These are phyloP conservation scores for Draba incana DNA, from an alignment of 345 rosid species.

Conservation along the genomic window DNA sequence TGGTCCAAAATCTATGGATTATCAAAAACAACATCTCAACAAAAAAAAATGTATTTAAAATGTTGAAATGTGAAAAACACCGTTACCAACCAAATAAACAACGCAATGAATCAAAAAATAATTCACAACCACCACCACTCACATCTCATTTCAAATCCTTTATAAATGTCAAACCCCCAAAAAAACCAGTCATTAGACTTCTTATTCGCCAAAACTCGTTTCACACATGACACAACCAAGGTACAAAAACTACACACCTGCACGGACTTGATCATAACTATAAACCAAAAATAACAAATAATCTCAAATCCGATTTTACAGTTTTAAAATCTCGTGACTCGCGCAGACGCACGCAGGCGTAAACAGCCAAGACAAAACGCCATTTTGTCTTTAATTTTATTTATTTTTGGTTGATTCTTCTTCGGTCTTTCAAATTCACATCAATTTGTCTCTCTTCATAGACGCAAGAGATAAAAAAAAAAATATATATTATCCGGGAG, in stretches of 20 bases:
- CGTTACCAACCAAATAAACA: too few relatives aligned
- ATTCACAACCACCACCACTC: slow-evolving; percentile 12
- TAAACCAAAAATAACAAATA: neutral
- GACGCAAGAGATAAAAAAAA: neutral
- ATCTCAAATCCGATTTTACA: slow-evolving; percentile 22
- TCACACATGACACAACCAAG: neutral
- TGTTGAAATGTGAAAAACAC: too few relatives aligned
- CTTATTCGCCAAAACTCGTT: slow-evolving; percentile 11
- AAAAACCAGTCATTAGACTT: neutral
- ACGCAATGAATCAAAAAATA: neutral
- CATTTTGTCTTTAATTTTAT: neutral
- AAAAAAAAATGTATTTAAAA: too few relatives aligned
- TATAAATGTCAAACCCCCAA: neutral
- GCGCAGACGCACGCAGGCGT: neutral
- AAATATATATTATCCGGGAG: neutral
- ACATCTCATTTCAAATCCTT: slow-evolving; percentile 1
- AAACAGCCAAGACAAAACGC: slow-evolving; percentile 29
- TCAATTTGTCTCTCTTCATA: slow-evolving; percentile 8
- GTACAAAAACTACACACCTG: neutral
- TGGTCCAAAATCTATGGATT: too few relatives aligned
- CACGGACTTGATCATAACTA: slow-evolving; percentile 22
- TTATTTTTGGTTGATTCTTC: slow-evolving; percentile 10
- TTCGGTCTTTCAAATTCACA: neutral
- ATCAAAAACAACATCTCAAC: too few relatives aligned
- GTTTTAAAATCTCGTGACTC: slow-evolving; percentile 28